Evolutionary conservation across 768 basidiomycete species (phyloP).

Genomic region (Xerocomus spinulosus): DNA sequence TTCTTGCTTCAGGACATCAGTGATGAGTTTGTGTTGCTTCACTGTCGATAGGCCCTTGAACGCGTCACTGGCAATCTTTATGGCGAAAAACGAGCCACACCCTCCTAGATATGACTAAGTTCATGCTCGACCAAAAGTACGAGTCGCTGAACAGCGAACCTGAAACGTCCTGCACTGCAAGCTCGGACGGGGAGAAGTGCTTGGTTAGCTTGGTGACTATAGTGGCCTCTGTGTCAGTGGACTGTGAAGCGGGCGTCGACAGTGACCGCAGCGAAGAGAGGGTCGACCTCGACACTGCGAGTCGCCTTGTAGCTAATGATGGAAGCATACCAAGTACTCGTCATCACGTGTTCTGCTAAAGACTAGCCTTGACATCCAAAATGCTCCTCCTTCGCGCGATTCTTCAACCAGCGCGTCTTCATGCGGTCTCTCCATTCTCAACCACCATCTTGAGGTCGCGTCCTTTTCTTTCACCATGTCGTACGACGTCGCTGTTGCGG

Average conservation of each 20-base stretch:
- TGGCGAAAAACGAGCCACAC: constrained; percentile 96
- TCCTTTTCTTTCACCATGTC: constrained; percentile 3
- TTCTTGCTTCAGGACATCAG: constrained; percentile 79
- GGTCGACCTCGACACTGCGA: constrained; percentile 20
- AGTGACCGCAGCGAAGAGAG: constrained; percentile 27
- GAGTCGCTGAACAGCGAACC: constrained; percentile 48
- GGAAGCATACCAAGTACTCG: constrained; percentile 9
- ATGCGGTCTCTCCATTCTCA: constrained; percentile 1
- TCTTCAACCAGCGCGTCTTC: constrained; percentile 16
- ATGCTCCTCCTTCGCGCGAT: constrained; percentile 24
- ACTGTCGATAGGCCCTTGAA: constrained; percentile 85
- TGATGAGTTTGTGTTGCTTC: constrained; percentile 93
- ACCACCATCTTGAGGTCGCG: constrained; percentile 8
- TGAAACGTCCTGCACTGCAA: constrained; percentile 92
- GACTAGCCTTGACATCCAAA: neutral
- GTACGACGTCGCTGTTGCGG: constrained; percentile 5
- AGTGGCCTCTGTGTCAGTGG: constrained; percentile 39
- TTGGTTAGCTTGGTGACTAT: constrained; percentile 71
- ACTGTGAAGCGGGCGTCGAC: constrained; percentile 24
- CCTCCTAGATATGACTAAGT: constrained; percentile 55
- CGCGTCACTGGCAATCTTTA: constrained; percentile 75
- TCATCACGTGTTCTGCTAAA: constrained; percentile 16
- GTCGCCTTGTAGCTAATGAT: constrained; percentile 34
- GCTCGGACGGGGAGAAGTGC: constrained; percentile 71
- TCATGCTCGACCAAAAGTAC: neutral